Percentiles rank a stretch among this genome's conserved stretches.
Evolutionary conservation across 2,329 filamentous ascomycete species (phyloP).

Genomic region (Tolypocladium inflatum): DNA sequence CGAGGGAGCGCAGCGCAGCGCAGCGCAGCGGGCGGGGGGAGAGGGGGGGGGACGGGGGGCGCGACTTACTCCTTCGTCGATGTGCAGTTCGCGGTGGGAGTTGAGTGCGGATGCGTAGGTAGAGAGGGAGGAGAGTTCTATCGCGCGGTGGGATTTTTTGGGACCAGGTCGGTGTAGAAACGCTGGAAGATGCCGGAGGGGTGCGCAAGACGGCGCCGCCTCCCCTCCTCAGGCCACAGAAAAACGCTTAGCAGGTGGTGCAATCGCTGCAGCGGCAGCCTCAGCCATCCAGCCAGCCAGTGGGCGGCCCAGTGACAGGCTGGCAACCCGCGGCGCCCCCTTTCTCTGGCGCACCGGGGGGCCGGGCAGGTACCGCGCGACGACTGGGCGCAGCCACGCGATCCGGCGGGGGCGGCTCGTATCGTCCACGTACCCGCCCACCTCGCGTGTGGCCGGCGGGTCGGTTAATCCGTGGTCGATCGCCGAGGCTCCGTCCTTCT

Average conservation of each 20-base stretch:
- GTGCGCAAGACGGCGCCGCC: neutral
- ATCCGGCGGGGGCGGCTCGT: neutral
- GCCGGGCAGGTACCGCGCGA: neutral
- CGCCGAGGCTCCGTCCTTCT: neutral
- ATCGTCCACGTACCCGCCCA: neutral
- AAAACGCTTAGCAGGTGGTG: neutral
- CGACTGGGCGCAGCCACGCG: neutral
- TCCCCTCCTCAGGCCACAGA: neutral
- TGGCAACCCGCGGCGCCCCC: neutral
- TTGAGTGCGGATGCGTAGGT: constrained; percentile 5
- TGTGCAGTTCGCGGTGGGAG: constrained; percentile 3
- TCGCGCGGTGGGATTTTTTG: constrained; percentile 4
- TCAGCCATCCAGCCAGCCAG: neutral
- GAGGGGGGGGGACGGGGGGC: neutral
- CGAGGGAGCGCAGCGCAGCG: neutral
- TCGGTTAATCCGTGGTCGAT: neutral
- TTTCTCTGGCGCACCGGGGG: neutral
- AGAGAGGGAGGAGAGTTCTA: constrained; percentile 6
- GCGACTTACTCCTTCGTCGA: constrained; percentile 9
- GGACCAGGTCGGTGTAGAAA: constrained; percentile 2
- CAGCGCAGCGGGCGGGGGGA: neutral
- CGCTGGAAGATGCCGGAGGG: neutral
- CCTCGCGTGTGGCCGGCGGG: neutral
- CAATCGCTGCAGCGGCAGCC: neutral
- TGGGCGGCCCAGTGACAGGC: neutral